Conservation (phyloP, 805 yeast species). For the Saturnispora diversa region DNA sequence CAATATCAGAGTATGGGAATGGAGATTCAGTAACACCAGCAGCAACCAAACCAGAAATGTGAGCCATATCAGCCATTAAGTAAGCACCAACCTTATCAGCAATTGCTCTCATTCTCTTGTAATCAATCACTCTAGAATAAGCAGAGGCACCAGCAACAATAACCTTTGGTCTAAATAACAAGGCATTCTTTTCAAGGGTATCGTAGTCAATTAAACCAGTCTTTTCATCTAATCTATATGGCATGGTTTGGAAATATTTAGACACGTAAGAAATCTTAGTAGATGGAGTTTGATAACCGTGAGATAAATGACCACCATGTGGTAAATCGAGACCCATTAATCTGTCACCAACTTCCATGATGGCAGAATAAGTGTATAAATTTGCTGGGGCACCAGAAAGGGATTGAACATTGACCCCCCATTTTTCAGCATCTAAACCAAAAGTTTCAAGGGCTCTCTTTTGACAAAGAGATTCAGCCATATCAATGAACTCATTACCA, state of each 20-base stretch:
- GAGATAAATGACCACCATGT: conserved; percentile 98
- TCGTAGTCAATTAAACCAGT: conserved; percentile 97
- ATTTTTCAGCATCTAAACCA: conserved; percentile 63
- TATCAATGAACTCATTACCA: conserved; percentile 95
- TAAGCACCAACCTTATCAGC: conserved; percentile 98
- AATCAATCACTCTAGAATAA: conserved; percentile 92
- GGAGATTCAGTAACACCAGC: conserved; percentile 96
- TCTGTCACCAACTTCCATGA: conserved; percentile 92
- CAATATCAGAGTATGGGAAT: conserved; percentile 94
- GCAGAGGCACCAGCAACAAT: conserved; percentile 98
- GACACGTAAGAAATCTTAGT: conserved; percentile 93
- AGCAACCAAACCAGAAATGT: conserved; percentile 90
- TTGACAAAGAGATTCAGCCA: conserved; percentile 88
- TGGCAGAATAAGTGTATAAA: conserved; percentile 91
- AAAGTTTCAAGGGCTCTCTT: conserved; percentile 90
- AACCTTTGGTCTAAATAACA: conserved; percentile 90
- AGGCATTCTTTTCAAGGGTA: conserved; percentile 83
- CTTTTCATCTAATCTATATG: conserved; percentile 84
- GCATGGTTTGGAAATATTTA: conserved; percentile 97
- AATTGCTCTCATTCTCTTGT: conserved; percentile 90
- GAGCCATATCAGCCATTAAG: conserved; percentile 96
- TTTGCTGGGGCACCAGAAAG: conserved; percentile 97
- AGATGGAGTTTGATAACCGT: conserved; percentile 93
- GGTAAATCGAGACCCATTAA: conserved; percentile 97
- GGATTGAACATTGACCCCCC: conserved; percentile 99